Evolutionary conservation across 495 filamentous ascomycete species (phyloP).

Genomic region (Hyaloscypha hepaticicola): DNA sequence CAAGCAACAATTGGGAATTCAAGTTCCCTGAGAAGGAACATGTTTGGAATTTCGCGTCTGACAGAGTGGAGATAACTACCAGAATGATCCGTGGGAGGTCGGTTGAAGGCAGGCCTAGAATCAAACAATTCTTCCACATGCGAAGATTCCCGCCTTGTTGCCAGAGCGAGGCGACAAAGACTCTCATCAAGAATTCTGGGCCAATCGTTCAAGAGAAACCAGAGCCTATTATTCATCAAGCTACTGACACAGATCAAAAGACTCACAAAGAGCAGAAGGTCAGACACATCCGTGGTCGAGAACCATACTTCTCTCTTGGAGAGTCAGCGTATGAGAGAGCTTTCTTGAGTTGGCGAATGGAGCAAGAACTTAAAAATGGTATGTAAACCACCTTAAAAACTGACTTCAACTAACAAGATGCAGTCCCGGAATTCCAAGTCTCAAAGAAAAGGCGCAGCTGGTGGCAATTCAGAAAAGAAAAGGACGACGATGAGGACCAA

Average conservation of each 20-base stretch:
- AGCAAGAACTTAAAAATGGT: constrained; percentile 28
- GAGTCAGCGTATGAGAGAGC: constrained; percentile 28
- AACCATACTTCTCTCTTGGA: constrained; percentile 28
- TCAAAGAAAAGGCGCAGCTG: neutral
- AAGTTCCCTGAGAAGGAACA: constrained; percentile 30
- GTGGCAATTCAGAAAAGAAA: neutral
- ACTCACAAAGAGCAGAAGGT: neutral
- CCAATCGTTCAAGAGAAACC: constrained; percentile 13
- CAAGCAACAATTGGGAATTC: constrained; percentile 31
- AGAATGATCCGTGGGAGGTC: neutral
- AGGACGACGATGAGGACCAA: neutral
- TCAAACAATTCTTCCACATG: constrained; percentile 22
- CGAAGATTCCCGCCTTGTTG: constrained; percentile 20
- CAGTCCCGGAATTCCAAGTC: constrained; percentile 27
- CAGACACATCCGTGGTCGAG: constrained; percentile 20
- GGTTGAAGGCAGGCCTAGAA: neutral
- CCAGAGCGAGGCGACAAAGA: constrained; percentile 14
- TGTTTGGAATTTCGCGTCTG: constrained; percentile 28
- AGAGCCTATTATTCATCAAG: neutral
- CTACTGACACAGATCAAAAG: neutral
- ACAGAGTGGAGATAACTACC: neutral
- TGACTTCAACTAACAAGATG: neutral
- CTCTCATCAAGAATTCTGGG: constrained; percentile 18
- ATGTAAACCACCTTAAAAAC: neutral
- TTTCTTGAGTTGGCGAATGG: constrained; percentile 25